A percentile compares a stretch with the other conserved stretches of the same genome.
Evolutionary conservation across 2,329 filamentous ascomycete genomes (phyloP).

Genomic region (Tothia fuscella): DNA sequence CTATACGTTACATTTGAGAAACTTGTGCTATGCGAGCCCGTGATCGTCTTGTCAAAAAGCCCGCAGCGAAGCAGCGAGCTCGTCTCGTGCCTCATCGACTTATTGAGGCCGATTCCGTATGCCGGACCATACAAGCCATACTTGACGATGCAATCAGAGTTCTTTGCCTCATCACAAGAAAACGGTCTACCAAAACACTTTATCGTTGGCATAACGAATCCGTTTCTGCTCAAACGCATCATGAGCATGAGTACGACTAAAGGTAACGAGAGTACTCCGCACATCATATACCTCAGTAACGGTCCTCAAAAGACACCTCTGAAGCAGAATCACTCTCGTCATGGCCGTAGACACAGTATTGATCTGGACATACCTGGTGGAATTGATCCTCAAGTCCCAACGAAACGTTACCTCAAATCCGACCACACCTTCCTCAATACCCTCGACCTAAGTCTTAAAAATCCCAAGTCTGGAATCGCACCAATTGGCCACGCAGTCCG

Average conservation of each 20-base stretch:
- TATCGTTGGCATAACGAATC: slow-evolving; percentile 30
- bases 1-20: slow-evolving; percentile 30
- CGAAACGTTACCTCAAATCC: slow-evolving; percentile 27
- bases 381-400: slow-evolving; percentile 25
- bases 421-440: slow-evolving; percentile 23
- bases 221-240: slow-evolving; percentile 29
- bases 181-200: slow-evolving; percentile 24
- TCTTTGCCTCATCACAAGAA: neutral
- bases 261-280: slow-evolving; percentile 16
- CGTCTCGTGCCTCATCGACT: slow-evolving; percentile 27
- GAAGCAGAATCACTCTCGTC: slow-evolving; percentile 14
- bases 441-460: slow-evolving; percentile 23
- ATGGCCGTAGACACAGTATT: slow-evolving; percentile 14
- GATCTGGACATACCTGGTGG: slow-evolving; percentile 27
- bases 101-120: slow-evolving; percentile 29
- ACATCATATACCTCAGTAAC: slow-evolving; percentile 25
- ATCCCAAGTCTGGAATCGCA: slow-evolving; percentile 11
- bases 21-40: slow-evolving; percentile 27
- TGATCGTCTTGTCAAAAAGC: slow-evolving; percentile 30
- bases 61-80: slow-evolving; percentile 29
- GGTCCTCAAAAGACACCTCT: slow-evolving; percentile 24
- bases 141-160: slow-evolving; percentile 29
- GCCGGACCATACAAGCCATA: slow-evolving; percentile 29
- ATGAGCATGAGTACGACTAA: slow-evolving; percentile 14
- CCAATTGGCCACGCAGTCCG: slow-evolving; percentile 26